These are phyloP conservation scores for Calcarisporium arbuscula DNA, from an alignment of 2,329 filamentous ascomycete genomes.

Conservation along the genomic window DNA sequence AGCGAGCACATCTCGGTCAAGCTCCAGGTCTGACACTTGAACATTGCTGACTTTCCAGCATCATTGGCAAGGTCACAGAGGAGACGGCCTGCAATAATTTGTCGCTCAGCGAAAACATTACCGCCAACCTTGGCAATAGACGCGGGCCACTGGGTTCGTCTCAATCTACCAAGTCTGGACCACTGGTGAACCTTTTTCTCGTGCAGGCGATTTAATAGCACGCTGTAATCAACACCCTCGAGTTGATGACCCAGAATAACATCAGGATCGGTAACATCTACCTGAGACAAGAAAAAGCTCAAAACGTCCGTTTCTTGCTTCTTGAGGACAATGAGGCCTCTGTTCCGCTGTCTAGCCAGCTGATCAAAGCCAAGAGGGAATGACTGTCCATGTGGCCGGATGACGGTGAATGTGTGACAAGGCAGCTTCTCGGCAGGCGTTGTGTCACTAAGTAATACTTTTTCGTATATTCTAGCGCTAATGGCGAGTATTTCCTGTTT, in stretches of 20 bases:
- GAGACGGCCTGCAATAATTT: conserved; percentile 80
- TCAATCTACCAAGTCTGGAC: conserved; percentile 86
- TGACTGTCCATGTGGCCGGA: conserved; percentile 68
- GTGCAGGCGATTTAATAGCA: conserved; percentile 77
- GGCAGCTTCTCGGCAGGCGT: conserved; percentile 83
- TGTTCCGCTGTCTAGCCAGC: conserved; percentile 63
- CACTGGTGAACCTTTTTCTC: conserved; percentile 90
- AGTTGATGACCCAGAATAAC: conserved; percentile 90
- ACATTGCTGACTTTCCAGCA: conserved; percentile 94
- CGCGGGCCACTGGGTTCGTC: conserved; percentile 78
- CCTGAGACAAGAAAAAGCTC: conserved; percentile 80
- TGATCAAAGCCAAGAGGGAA: conserved; percentile 87
- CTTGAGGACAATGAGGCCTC: conserved; percentile 71
- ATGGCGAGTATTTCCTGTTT: conserved; percentile 93
- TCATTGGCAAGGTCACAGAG: conserved; percentile 95
- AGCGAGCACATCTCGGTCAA: conserved; percentile 95
- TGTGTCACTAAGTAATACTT: conserved; percentile 79
- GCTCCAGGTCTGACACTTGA: conserved; percentile 96
- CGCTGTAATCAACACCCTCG: conserved; percentile 95
- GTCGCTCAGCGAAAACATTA: conserved; percentile 88
- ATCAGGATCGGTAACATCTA: conserved; percentile 86
- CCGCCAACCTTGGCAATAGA: conserved; percentile 80
- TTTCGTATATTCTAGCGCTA: conserved; percentile 88
- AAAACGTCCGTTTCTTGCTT: conserved; percentile 81
- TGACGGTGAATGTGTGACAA: conserved; percentile 84